A percentile compares a stretch with the other conserved stretches of the same genome.
These are phyloP conservation scores for Elaeis oleifera DNA, from an alignment of 202 grass and related monocot species.

Conservation along the genomic window DNA sequence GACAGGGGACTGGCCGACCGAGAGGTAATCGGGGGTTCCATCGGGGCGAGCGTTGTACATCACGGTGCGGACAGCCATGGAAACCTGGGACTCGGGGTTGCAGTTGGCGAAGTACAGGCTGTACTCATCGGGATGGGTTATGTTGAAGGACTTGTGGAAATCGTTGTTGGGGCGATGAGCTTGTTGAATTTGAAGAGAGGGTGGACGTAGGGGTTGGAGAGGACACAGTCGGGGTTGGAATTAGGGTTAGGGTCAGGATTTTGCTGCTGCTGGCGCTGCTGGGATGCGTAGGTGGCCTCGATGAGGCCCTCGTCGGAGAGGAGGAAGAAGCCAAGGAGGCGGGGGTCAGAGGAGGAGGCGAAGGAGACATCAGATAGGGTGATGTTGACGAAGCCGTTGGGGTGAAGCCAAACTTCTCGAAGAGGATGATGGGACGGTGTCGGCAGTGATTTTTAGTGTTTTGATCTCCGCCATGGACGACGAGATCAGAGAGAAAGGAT, in stretches of 20 bases:
- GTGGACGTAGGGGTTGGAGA: slow-evolving; percentile 56
- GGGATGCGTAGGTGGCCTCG: slow-evolving; percentile 65
- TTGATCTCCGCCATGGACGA: slow-evolving; percentile 68
- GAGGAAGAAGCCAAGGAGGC: slow-evolving; percentile 68
- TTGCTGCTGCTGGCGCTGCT: slow-evolving; percentile 39
- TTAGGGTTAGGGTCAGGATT: slow-evolving; percentile 31
- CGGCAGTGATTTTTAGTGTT: slow-evolving; percentile 48
- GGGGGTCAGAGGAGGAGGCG: slow-evolving; percentile 27
- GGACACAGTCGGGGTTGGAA: slow-evolving; percentile 31
- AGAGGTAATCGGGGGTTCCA: slow-evolving; percentile 60
- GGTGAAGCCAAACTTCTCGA: slow-evolving; percentile 93
- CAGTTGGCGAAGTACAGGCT: slow-evolving; percentile 88
- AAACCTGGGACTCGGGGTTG: slow-evolving; percentile 35
- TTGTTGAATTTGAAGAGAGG: slow-evolving; percentile 49
- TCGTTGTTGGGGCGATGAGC: slow-evolving; percentile 1
- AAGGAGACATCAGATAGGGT: slow-evolving; percentile 25
- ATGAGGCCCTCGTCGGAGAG: slow-evolving; percentile 80
- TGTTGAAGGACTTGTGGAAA: slow-evolving; percentile 30
- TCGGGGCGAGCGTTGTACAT: slow-evolving; percentile 74
- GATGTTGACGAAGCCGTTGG: slow-evolving; percentile 34
- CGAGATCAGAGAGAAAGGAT: slow-evolving; percentile 11
- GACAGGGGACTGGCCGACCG: slow-evolving; percentile 57
- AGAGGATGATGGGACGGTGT: slow-evolving; percentile 61
- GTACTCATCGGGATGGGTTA: slow-evolving; percentile 71
- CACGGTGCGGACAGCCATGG: slow-evolving; percentile 68